Evolutionary conservation across 495 filamentous ascomycete genomes (phyloP).

Genomic region (Penicillium arizonense): DNA sequence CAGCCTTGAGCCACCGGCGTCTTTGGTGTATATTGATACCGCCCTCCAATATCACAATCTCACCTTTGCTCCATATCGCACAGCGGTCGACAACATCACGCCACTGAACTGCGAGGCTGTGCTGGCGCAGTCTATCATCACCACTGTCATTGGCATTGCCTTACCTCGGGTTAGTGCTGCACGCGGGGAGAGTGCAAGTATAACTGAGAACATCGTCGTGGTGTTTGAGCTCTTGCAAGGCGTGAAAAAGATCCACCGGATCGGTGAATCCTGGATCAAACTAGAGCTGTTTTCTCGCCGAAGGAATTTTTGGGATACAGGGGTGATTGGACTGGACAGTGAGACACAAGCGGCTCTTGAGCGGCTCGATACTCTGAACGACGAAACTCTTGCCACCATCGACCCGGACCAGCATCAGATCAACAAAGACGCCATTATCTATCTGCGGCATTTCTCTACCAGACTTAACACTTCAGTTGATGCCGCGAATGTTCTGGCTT

Average conservation of each 20-base stretch:
- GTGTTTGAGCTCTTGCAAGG: conserved; percentile 39
- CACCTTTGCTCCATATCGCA: conserved; percentile 44
- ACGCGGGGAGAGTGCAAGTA: conserved; percentile 25
- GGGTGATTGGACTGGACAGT: conserved; percentile 12
- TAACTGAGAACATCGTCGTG: conserved; percentile 37
- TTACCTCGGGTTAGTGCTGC: conserved; percentile 40
- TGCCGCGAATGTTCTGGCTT: conserved; percentile 32
- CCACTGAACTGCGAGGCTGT: conserved; percentile 50
- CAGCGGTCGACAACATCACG: conserved; percentile 44
- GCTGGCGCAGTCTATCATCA: conserved; percentile 51
- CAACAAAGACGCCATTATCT: conserved; percentile 28
- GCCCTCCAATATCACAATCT: conserved; percentile 50
- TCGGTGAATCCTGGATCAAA: conserved; percentile 33
- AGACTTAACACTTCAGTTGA: conserved; percentile 20
- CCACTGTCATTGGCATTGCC: conserved; percentile 47
- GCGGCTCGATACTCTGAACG: conserved; percentile 23
- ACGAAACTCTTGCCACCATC: conserved; percentile 18
- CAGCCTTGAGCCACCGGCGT: conserved; percentile 28
- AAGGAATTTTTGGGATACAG: conserved; percentile 16
- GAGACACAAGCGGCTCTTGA: conserved; percentile 27
- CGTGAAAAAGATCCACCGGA: conserved; percentile 32
- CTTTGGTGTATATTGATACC: conserved; percentile 46
- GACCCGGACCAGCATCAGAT: conserved; percentile 28
- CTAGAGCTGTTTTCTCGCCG: conserved; percentile 24
- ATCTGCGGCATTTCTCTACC: conserved; percentile 29